Percentiles rank a stretch among this genome's conserved stretches.
phyloP scores from a whole-genome alignment of 2,329 filamentous ascomycete genomes.

The Colletotrichum sp. region DNA sequence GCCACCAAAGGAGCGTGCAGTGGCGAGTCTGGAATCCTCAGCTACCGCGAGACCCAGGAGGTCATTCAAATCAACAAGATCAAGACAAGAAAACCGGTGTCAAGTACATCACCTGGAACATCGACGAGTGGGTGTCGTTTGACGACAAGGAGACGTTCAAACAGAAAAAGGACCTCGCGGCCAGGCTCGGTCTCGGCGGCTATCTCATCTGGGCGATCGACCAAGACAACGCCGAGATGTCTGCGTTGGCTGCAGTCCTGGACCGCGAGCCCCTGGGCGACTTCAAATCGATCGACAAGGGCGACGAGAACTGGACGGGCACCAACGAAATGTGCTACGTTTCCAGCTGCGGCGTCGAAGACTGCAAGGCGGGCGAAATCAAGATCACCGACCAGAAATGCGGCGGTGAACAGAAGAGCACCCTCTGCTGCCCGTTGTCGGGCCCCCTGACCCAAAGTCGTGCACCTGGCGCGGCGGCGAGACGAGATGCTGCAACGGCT shows the following conservation, averaged over 20 bases:
- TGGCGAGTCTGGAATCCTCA: slow-evolving; percentile 27
- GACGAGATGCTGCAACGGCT: slow-evolving; percentile 31
- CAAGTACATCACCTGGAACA: slow-evolving; percentile 37
- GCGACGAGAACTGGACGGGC: slow-evolving; percentile 1
- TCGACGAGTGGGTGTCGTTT: slow-evolving; percentile 46
- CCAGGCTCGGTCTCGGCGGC: slow-evolving; percentile 33
- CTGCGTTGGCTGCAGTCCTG: neutral
- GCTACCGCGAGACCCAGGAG: slow-evolving; percentile 28
- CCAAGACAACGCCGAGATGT: neutral
- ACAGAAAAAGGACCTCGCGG: slow-evolving; percentile 28
- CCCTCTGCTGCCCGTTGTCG: slow-evolving; percentile 35
- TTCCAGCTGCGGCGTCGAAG: slow-evolving; percentile 29
- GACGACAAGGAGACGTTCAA: slow-evolving; percentile 2
- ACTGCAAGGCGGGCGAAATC: slow-evolving; percentile 32
- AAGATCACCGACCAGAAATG: slow-evolving; percentile 31
- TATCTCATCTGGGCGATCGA: slow-evolving; percentile 35
- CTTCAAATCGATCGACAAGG: neutral
- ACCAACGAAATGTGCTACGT: slow-evolving; percentile 30
- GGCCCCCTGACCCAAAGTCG: slow-evolving; percentile 30
- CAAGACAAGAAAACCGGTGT: slow-evolving; percentile 32
- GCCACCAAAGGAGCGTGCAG: slow-evolving; percentile 25
- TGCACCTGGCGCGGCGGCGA: slow-evolving; percentile 36
- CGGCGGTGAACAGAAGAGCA: slow-evolving; percentile 28
- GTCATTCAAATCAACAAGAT: slow-evolving; percentile 27
- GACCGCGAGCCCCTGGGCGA: neutral